Percentiles rank a stretch among this genome's conserved stretches.
Evolutionary conservation across 768 basidiomycete genomes (phyloP).

Genomic region (Leccinellum rugosiceps): DNA sequence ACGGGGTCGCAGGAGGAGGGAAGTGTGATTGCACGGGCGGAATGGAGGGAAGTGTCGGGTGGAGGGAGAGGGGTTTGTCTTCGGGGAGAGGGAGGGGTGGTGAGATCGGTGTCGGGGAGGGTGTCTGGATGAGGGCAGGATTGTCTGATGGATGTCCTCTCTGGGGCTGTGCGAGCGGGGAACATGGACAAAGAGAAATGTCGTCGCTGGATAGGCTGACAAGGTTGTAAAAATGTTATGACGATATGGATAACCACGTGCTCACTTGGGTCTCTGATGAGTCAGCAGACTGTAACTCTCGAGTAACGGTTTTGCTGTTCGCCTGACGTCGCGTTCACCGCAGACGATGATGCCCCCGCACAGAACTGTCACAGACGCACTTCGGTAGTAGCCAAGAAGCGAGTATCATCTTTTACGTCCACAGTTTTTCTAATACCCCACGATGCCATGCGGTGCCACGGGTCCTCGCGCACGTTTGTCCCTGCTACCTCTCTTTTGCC

Average conservation of each 20-base stretch:
- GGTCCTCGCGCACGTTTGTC: constrained; percentile 37
- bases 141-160: not conserved
- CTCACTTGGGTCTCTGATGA: constrained; percentile 27
- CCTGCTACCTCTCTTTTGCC: constrained; percentile 10
- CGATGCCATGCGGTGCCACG: constrained; percentile 30
- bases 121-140: constrained; percentile 4
- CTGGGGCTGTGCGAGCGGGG: not conserved
- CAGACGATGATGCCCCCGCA: constrained; percentile 2
- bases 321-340: constrained; percentile 10
- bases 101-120: not conserved
- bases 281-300: too few relatives aligned
- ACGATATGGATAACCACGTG: constrained; percentile 38
- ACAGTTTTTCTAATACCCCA: constrained; percentile 26
- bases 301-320: too few relatives aligned
- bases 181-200: not conserved
- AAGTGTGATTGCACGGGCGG: constrained; percentile 30
- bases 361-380: constrained; percentile 13
- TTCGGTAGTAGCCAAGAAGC: constrained; percentile 15
- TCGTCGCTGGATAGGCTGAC: not conserved
- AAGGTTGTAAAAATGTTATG: too few relatives aligned
- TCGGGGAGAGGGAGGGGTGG: constrained; percentile 1
- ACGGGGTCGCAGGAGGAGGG: constrained; percentile 27
- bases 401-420: constrained; percentile 9
- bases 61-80: constrained; percentile 29
- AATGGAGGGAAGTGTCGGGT: constrained; percentile 25